These are phyloP conservation scores for Penicillium fuscoglaucum DNA, from an alignment of 2,329 filamentous ascomycete genomes.

Conservation along the genomic window DNA sequence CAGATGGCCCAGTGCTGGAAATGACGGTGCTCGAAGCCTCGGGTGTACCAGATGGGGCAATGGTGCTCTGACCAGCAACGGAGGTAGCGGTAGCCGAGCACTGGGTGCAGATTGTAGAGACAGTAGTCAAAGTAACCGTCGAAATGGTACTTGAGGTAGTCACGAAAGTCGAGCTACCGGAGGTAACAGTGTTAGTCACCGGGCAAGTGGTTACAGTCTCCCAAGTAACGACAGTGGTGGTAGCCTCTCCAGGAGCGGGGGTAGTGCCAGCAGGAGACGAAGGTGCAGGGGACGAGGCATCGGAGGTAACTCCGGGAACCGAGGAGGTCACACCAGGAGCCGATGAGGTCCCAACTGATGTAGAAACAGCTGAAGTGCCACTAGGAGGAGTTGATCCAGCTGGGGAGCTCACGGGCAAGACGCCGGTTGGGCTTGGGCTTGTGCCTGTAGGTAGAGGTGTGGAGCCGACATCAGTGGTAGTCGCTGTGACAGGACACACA, in stretches of 20 bases:
- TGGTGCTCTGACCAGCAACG: slow-evolving; percentile 2
- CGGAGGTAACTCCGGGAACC: not conserved
- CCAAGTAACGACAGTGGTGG: slow-evolving; percentile 31
- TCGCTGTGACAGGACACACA: slow-evolving; percentile 1
- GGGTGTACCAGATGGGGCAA: not conserved
- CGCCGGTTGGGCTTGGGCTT: not conserved
- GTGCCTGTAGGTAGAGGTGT: not conserved
- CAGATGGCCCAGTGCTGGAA: not conserved
- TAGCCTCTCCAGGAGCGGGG: slow-evolving; percentile 1
- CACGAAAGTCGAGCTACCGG: slow-evolving; percentile 45
- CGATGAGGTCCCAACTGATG: not conserved
- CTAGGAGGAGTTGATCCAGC: not conserved
- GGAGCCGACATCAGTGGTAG: not conserved
- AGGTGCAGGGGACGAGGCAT: not conserved
- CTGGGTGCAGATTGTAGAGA: slow-evolving; percentile 29
- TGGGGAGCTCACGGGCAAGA: slow-evolving; percentile 1
- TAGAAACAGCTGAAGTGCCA: not conserved
- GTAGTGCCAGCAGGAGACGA: not conserved
- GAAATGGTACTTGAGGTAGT: slow-evolving; percentile 60
- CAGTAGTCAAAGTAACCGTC: slow-evolving; percentile 40
- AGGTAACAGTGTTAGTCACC: slow-evolving; percentile 38
- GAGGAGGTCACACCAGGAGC: not conserved
- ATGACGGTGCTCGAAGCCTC: not conserved
- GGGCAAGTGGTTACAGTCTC: slow-evolving; percentile 35
- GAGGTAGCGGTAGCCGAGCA: slow-evolving; percentile 19